Base-by-base conservation (phyloP, 306 rosid species). In the Trifolium fragiferum region DNA sequence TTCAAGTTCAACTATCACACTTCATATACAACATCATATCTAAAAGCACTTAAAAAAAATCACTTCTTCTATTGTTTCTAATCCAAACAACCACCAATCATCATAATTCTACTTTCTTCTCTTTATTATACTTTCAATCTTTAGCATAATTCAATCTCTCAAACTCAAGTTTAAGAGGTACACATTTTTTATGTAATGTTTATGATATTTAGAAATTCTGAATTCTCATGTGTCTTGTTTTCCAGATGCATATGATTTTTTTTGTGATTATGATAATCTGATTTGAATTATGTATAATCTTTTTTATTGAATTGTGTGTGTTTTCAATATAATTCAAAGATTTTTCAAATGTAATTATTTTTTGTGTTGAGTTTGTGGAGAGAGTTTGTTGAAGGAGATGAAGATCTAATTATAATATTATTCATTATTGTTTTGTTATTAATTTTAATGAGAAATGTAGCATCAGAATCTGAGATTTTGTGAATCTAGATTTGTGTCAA, bases 1-100 rank as follows among this genome's bases (percentile, higher is more conserved):
- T 82, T 88, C 97, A 79, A 57, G 67, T 85, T 78, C 90, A 86
- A 83, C 90, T 73, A 66, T 82, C 86, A 23, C 78, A 32, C 20
- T 62, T 82, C 86, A 23, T 75, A 32, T 21, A 40, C 20, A 66
- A 2, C 40, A 7, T 1, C 10, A 37, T 37, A 43, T 43, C 68
- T 20, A 35, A 4, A 71, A 75, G 43, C 83, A 68, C 85, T 84
- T 78, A 64, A 74, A 81, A 13, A 14, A 70, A 10, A 75, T 73
- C 82, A 76, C 25, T 72, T 40, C 74, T 69, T 71, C 76, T 32
- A 57, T 58, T 87, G 81, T 83, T 91, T 82, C 83, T 81, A 79
- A 66, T 89, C 87, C 79, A 73, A 74, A 75, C 76, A 82, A 72
- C 79, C 68, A 81, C 73, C 77, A 40, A 61, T 75, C 71, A 43